phyloP scores from a whole-genome alignment of 2,329 filamentous ascomycete species.

The Hirsutella thompsonii region DNA sequence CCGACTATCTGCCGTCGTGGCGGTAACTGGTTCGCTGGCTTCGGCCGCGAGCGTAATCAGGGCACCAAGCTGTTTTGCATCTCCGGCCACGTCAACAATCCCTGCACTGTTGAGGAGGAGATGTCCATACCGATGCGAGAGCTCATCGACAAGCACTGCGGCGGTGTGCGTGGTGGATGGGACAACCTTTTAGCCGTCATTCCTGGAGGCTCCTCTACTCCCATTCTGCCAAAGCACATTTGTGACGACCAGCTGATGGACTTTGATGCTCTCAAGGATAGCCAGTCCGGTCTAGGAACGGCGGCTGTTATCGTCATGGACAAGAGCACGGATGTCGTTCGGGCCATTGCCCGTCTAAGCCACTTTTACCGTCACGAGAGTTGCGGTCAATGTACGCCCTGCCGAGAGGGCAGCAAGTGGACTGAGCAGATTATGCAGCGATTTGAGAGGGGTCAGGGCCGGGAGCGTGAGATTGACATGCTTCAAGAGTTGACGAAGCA shows the following conservation, averaged over 20 bases:
- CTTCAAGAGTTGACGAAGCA: slow-evolving; percentile 98
- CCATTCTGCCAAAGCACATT: slow-evolving; percentile 77
- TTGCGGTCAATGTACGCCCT: slow-evolving; percentile 98
- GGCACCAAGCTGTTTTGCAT: slow-evolving; percentile 98
- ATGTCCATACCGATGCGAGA: slow-evolving; percentile 96
- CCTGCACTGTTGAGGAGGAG: slow-evolving; percentile 94
- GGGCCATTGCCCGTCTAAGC: slow-evolving; percentile 81
- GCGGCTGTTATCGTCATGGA: slow-evolving; percentile 99
- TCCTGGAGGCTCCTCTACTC: slow-evolving; percentile 91
- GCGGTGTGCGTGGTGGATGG: slow-evolving; percentile 92
- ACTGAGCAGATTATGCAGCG: slow-evolving; percentile 98
- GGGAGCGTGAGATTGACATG: slow-evolving; percentile 95
- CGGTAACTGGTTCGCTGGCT: slow-evolving; percentile 81
- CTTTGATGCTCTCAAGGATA: slow-evolving; percentile 96
- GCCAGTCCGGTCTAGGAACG: slow-evolving; percentile 90
- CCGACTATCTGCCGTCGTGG: slow-evolving; percentile 93
- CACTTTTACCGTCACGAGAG: slow-evolving; percentile 98
- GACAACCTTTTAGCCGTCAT: slow-evolving; percentile 94
- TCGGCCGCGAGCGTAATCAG: slow-evolving; percentile 90
- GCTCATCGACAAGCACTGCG: slow-evolving; percentile 96
- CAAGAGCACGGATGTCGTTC: slow-evolving; percentile 91
- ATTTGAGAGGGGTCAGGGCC: slow-evolving; percentile 82
- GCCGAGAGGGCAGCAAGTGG: slow-evolving; percentile 98
- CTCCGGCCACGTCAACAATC: slow-evolving; percentile 97
- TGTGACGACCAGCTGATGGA: slow-evolving; percentile 98